A percentile compares a stretch with the other conserved stretches of the same genome.
These are phyloP conservation scores for Cryptosporidium muris DNA, from an alignment of 169 alveolate genomes.

Conservation along the genomic window DNA sequence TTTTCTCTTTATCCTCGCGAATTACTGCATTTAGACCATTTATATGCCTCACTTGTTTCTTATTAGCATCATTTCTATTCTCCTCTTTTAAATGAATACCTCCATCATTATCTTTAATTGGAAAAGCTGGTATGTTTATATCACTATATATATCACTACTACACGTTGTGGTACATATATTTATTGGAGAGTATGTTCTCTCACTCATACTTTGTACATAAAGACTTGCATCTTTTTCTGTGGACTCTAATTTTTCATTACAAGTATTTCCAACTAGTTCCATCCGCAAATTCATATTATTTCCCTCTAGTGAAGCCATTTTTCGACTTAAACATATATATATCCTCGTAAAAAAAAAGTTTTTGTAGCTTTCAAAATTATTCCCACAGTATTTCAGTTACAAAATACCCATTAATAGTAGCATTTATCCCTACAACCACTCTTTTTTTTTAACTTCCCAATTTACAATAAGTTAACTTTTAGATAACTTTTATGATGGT, in stretches of 20 bases:
- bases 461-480: too few species aligned
- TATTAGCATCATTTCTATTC: not conserved
- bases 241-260: slow-evolving; percentile 1
- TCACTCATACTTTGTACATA: not conserved
- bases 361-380: too few species aligned
- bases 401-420: too few species aligned
- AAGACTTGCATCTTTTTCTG: not conserved
- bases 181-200: not conserved
- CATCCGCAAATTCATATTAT: too few species aligned
- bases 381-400: too few species aligned
- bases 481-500: too few species aligned
- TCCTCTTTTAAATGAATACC: not conserved
- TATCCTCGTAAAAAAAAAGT: too few species aligned
- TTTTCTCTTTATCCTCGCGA: slow-evolving; percentile 47
- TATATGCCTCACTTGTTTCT: not conserved
- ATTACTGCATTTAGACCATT: slow-evolving; percentile 5
- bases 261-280: too few species aligned
- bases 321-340: too few species aligned
- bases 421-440: too few species aligned
- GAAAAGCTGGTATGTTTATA: slow-evolving; percentile 14
- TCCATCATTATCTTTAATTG: slow-evolving; percentile 15
- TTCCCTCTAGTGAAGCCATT: too few species aligned
- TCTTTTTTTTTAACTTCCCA: too few species aligned
- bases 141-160: slow-evolving; percentile 15
- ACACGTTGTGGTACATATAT: slow-evolving; percentile 33